Evolutionary conservation across 371 early-diverging fungal species (phyloP), one percentile per base, ranked within the genome.

Genomic region (Dentiscutata heterogama): DNA sequence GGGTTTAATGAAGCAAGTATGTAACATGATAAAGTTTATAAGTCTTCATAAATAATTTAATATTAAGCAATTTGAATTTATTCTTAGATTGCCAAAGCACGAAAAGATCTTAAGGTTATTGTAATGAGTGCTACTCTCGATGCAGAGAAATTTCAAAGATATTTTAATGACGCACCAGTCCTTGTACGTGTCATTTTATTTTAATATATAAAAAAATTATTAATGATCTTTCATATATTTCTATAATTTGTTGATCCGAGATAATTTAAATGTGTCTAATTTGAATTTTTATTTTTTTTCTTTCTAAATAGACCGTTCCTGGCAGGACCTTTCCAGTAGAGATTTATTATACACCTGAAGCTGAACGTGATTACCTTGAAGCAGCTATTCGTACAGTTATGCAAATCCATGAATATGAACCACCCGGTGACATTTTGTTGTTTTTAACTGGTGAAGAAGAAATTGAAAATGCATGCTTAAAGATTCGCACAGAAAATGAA

Each of bases 41-140:
- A 31, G 13, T 20, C n/a, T 81, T 35, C 65, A 10, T 31, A 22
- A 35, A 31, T 54, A 16, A 46, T 22, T 83, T 50, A 16, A 63
- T 56, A 29, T 76, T 16, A 27, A 67, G 2, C 61, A 61, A 46
- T 46, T 46, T 46, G 46, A 10, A 46, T 46, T 39, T 53, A 56
- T 50, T 73, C 72, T n/a, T 78, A 83, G 83, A 90, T 87, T 46
- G 84, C 84, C 64, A 85, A 84, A 78, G 90, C 94, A 84, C 90
- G 98, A 29, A 80, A 82, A 31, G 94, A 94, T 83, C 86, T 99
- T 22, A 98, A 96, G 87, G 92, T 99, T 25, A 91, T 99, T 8
- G 93, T 99, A 67, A 99, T 99, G 99, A 96, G 96, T 84, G 99
- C 99, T 29, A 99, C 99, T 0, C 87, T 99, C 78, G 97, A 99